Evolutionary conservation across 768 basidiomycete species (phyloP), one percentile per base, ranked within the genome.

Genomic region (Russula foetens): DNA sequence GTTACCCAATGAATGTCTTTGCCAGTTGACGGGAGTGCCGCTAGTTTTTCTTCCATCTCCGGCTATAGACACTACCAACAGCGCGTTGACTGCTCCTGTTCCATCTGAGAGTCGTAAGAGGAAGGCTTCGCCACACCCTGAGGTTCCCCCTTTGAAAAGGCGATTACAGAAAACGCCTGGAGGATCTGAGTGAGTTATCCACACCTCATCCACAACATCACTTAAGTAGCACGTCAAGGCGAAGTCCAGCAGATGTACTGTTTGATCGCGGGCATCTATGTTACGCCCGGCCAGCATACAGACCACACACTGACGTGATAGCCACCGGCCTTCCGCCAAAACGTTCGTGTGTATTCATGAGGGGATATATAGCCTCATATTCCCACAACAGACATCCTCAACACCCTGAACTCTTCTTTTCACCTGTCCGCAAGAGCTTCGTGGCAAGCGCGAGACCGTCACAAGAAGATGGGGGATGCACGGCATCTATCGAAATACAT

Each of bases 1-100:
- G 2, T 72, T 97, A 23, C 88, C 88, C 0, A 96, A 97, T 67
- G 84, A 82, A 21, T 95, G 92, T 68, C 79, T 86, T 39, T 88
- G 88, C 62, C 95, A 98, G 71, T 70, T 97, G 59, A 82, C 86
- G 0, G 95, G 95, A 4, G 76, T 77, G 38, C 85, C 89, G 0
- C 70, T 96, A 24, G 74, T 84, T 26, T 77, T 79, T 39, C 64
- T 75, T 1, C 73, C 71, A 15, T 64, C 73, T 66, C 71, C 71
- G 24, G 45, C 47, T 29, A 38, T 55, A 26, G 35, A 47, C 35
- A 5, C 44, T 4, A 7, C 45, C 14, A 35, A 31, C 41, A 29
- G 29, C 26, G 39, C 49, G 19, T 23, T 33, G 23, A 31, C 46
- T 38, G 29, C 28, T 9, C 49, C 29, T 28, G 31, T 44, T n/a